Conservation (phyloP, 768 basidiomycete species). For the Trametes meyenii region DNA sequence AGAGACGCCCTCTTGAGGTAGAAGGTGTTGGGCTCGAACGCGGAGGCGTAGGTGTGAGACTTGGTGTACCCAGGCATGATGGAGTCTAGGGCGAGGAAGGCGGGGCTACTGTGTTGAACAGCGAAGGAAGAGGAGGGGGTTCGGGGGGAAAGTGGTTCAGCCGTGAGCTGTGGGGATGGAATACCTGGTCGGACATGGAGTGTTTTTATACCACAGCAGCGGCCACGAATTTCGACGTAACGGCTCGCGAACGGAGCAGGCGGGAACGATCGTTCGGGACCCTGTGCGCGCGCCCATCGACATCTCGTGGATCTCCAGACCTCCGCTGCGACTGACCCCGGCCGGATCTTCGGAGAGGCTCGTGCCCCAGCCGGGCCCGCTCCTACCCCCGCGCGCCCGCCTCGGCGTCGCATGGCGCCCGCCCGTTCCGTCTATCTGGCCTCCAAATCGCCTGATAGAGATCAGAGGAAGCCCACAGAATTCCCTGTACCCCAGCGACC, state of each 20-base stretch:
- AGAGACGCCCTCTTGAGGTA: constrained; percentile 12
- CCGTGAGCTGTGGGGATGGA: constrained; percentile 21
- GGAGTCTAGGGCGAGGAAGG: constrained; percentile 3
- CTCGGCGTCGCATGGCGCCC: constrained; percentile 3
- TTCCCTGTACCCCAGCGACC: background rate
- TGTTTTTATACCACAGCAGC: constrained; percentile 13
- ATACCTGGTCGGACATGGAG: constrained; percentile 7
- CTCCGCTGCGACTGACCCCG: constrained; percentile 9
- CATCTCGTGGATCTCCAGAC: constrained; percentile 4
- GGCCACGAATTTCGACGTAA: background rate
- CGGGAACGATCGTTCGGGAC: constrained; percentile 20
- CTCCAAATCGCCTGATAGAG: background rate
- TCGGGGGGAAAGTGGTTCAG: constrained; percentile 13
- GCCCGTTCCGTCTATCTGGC: background rate
- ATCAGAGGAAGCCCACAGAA: constrained; percentile 2
- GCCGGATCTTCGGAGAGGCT: constrained; percentile 22
- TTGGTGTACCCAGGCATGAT: constrained; percentile 21
- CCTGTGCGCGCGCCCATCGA: constrained; percentile 24
- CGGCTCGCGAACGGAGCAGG: background rate
- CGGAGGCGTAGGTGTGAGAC: constrained; percentile 12
- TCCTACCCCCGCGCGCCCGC: background rate
- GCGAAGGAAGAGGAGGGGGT: constrained; percentile 5
- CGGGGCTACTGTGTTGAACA: constrained; percentile 10
- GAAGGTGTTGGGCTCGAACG: constrained; percentile 15
- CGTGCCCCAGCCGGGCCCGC: constrained; percentile 10